phyloP scores from a whole-genome alignment of 768 basidiomycete genomes.

The Daedaleopsis nitida region DNA sequence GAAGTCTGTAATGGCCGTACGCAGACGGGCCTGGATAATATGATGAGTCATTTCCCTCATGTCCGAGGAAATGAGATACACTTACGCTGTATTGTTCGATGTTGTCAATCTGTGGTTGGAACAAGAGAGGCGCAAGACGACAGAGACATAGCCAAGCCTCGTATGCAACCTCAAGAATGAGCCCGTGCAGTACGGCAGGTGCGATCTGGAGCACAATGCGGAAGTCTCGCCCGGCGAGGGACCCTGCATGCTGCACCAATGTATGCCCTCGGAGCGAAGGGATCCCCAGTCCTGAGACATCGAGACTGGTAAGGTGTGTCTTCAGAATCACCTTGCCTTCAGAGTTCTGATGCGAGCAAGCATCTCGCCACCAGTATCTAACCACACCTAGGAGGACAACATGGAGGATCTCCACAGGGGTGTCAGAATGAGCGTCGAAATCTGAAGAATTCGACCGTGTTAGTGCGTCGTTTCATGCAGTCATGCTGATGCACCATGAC shows the following conservation, averaged over 20 bases:
- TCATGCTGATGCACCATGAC: not conserved
- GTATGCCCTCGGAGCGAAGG: conserved; percentile 25
- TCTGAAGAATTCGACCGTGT: no score
- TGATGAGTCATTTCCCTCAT: no score
- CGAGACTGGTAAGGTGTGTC: conserved; percentile 29
- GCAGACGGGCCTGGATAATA: not conserved
- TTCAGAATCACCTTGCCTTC: conserved; percentile 30
- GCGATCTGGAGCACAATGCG: conserved; percentile 35
- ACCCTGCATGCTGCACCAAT: conserved; percentile 40
- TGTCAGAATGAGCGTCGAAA: conserved; percentile 43
- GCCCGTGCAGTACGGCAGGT: conserved; percentile 38
- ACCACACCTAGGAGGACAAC: conserved; percentile 45
- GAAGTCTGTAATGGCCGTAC: conserved; percentile 19
- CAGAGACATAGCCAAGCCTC: not conserved
- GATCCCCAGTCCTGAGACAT: conserved; percentile 32
- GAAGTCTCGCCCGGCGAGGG: conserved; percentile 38
- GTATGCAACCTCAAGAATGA: conserved; percentile 31
- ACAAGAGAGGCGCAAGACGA: no score
- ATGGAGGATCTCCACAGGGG: conserved; percentile 47
- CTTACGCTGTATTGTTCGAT: no score
- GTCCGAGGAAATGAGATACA: no score
- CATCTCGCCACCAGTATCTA: conserved; percentile 50
- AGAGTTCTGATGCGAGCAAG: conserved; percentile 20
- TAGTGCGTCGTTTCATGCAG: no score
- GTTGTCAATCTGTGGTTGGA: no score